phyloP scores from a whole-genome alignment of 1,139 yeast species.

The Saccharomyces uvarum region DNA sequence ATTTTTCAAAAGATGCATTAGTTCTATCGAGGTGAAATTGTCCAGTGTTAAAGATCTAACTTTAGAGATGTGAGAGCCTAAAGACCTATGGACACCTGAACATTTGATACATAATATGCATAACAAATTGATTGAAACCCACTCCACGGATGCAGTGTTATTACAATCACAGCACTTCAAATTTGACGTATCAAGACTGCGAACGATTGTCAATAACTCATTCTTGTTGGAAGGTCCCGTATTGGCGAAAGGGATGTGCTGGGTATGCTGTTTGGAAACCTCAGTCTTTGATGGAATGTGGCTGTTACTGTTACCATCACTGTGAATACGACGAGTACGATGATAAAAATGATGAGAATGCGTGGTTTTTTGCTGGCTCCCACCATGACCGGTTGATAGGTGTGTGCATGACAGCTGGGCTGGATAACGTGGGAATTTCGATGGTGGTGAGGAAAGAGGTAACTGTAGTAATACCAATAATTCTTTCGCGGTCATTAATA shows the following conservation, averaged over 20 bases:
- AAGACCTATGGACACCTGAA: slow-evolving; percentile 65
- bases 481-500: not conserved
- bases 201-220: slow-evolving; percentile 37
- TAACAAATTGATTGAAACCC: slow-evolving; percentile 76
- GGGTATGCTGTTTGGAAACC: not conserved
- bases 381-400: not conserved
- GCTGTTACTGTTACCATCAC: not conserved
- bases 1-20: slow-evolving; percentile 36
- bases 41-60: slow-evolving; percentile 79
- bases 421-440: not conserved
- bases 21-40: slow-evolving; percentile 47
- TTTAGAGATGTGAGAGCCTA: slow-evolving; percentile 66
- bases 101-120: slow-evolving; percentile 76
- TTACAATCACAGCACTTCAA: slow-evolving; percentile 75
- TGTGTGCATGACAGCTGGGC: not conserved
- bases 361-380: not conserved
- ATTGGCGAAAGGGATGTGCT: not conserved
- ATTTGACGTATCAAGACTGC: slow-evolving; percentile 50
- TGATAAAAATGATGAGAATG: not conserved
- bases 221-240: not conserved
- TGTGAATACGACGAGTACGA: not conserved
- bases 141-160: slow-evolving; percentile 57
- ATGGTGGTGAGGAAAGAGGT: not conserved
- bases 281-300: not conserved
- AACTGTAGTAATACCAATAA: not conserved